A percentile compares a stretch with the other conserved stretches of the same genome.
Conservation (phyloP, 192 early-diverging fungal species). For the Phycomyces blakesleeanus region DNA sequence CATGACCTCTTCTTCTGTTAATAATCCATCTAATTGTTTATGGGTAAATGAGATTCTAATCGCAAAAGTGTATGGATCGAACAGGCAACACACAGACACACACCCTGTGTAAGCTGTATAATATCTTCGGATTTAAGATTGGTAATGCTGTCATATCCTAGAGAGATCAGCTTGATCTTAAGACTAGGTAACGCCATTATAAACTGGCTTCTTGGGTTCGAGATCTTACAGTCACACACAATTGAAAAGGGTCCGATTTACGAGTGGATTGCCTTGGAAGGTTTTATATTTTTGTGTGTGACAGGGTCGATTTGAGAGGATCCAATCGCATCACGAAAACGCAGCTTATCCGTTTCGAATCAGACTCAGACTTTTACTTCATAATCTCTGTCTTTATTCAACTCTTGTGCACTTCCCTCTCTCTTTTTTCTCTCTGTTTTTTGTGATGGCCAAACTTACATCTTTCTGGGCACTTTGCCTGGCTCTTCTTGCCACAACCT, state of each 20-base stretch:
- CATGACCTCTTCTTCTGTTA: not conserved
- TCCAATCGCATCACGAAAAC: constrained; percentile 6
- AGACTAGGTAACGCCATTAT: not conserved
- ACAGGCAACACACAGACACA: not conserved
- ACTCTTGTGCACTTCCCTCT: constrained; percentile 3
- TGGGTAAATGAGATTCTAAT: not conserved
- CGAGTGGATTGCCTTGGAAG: not conserved
- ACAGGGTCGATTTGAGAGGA: not conserved
- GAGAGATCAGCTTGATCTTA: too few relatives aligned
- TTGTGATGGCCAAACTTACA: constrained; percentile 17
- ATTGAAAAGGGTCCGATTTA: too few relatives aligned
- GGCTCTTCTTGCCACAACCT: not conserved
- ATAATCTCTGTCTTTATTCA: not conserved
- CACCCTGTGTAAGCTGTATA: not conserved
- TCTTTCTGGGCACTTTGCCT: constrained; percentile 20
- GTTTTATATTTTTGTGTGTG: too few relatives aligned
- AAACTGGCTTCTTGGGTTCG: not conserved
- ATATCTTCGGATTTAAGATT: too few relatives aligned
- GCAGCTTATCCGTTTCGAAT: not conserved
- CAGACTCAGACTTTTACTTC: not conserved
- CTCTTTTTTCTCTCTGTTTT: constrained; percentile 4
- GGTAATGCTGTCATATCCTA: too few relatives aligned
- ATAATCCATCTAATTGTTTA: not conserved
- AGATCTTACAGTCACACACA: not conserved
- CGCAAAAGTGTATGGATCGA: not conserved